phyloP scores from a whole-genome alignment of 2,329 filamentous ascomycete genomes.

The Lithohypha guttulata region DNA sequence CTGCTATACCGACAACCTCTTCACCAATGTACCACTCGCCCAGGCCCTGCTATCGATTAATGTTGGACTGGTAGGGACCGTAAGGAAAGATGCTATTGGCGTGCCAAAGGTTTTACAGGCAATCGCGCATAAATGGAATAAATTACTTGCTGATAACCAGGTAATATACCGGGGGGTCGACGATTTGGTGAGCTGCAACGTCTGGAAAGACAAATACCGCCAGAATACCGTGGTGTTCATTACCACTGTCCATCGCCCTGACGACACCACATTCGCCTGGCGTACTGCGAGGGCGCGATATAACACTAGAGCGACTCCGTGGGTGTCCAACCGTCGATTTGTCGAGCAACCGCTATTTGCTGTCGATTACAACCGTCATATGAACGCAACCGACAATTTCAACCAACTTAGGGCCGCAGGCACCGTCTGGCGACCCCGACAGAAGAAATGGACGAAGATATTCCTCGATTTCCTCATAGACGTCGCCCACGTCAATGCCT shows the following conservation, averaged over 20 bases:
- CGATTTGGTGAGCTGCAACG: not conserved
- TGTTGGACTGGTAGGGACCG: not conserved
- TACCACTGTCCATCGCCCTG: not conserved
- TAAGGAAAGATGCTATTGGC: not conserved
- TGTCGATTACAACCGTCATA: too few relatives aligned
- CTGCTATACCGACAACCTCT: not conserved
- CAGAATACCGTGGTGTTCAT: not conserved
- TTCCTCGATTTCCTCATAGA: too few relatives aligned
- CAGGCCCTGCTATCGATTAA: not conserved
- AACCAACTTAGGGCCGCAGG: too few relatives aligned
- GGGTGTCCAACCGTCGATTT: too few relatives aligned
- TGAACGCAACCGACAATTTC: too few relatives aligned
- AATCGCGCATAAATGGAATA: not conserved
- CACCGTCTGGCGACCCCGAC: too few relatives aligned
- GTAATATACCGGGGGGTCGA: too few relatives aligned
- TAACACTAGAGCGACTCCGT: too few relatives aligned
- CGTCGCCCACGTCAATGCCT: too few relatives aligned
- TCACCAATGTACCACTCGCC: not conserved
- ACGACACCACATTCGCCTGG: not conserved
- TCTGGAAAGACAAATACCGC: not conserved
- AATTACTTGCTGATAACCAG: not conserved
- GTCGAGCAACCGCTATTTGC: too few relatives aligned
- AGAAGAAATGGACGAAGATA: too few relatives aligned
- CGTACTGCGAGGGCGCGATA: not conserved
- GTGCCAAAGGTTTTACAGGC: not conserved